Evolutionary conservation across 208 protist species (phyloP), one percentile per base, ranked within the genome.

Genomic region (Crithidia mellificae): DNA sequence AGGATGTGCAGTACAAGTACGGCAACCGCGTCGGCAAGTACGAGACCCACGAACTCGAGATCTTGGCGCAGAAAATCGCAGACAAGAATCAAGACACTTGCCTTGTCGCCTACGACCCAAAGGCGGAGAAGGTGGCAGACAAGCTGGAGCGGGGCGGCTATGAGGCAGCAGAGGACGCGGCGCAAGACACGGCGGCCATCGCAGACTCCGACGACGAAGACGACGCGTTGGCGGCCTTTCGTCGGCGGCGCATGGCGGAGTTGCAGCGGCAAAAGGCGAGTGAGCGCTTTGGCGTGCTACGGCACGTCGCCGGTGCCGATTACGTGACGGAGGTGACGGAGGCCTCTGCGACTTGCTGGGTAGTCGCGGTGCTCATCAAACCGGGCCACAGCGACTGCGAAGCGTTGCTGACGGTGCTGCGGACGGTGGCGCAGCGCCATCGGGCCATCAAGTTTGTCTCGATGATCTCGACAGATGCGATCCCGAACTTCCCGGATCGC

Each of bases 1-100:
- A 97, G 68, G 92, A 97, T 65, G 68, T 95, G 47, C 92, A 97
- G 71, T 97, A 95, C 80, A 86, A 89, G 47, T 84, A 89, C 38
- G 92, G 92, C 55, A 97, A 97, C 66, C 78, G 81, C 15, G 85
- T 93, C 4, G 92, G 88, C 2, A 88, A 91, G 70, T 97, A 97
- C 66, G 74, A 81, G 14, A 91, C 84, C 6, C 82, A 93, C 55
- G 90, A 95, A 63, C 61, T 90, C 20, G 81, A 88, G 39, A 84
- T 97, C 29, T 67, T 95, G 5, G 83, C 88, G 8, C 92, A 97
- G 56, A 81, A 88, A 49, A 79, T 94, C 51, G 80, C 80, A 0
- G 87, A 96, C n/a, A 74, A 80, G 27, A 77, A 91, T 55, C 64
- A 83, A 47, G 81, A 96, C 71, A 65, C 80, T 4, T 81, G 72